Base-by-base conservation (phyloP, 2,329 filamentous ascomycete genomes). In the Colletotrichum euphorbiae region DNA sequence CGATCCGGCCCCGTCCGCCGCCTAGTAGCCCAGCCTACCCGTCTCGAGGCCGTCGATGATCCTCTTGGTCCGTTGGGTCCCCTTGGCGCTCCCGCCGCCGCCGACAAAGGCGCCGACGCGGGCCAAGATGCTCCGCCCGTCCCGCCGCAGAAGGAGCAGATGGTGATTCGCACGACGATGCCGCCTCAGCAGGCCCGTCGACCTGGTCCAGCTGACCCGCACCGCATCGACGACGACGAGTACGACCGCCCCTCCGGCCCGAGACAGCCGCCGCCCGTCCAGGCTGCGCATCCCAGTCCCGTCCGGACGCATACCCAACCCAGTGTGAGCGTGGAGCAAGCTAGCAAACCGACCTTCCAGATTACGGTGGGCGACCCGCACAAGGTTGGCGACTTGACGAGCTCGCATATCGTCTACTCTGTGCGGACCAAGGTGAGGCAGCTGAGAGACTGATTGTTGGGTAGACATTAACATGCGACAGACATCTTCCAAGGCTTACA, bases 401-500 rank as follows among this genome's bases (percentile, higher is more conserved):
- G 93, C 79, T 97, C 94, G 71, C 96, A 99, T 79, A 99, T 97
- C 71, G 96, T 98, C 54, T 99, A 99, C 81, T 93, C 93, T 74
- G 96, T 99, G 71, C 88, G 92, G 75, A 99, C 96, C 67, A 96
- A 92, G 89, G 93, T 96, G 85, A 69, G 73, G 36, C 13, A 56
- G 17, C 28, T 28, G 33, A 21, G 17, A 9, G 38, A 54, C 15
- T 56, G 33, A 8, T 9, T 12, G 31, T 38, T 68, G 24, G 12
- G 40, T 13, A 19, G 43, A 60, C 66, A 61, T 74, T 76, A 60
- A 73, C 61, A 36, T 1, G 17, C 2, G 42, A 48, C 72, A 97
- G 92, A 99, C 96, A 12, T 93, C 93, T 1, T 98, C 95, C 42
- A 98, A 98, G 82, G 96, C 94, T 58, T 99, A 98, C 80, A 93